These are phyloP conservation scores for Umbilicus rupestris DNA, from an alignment of 164 flowering plant species.

Conservation along the genomic window DNA sequence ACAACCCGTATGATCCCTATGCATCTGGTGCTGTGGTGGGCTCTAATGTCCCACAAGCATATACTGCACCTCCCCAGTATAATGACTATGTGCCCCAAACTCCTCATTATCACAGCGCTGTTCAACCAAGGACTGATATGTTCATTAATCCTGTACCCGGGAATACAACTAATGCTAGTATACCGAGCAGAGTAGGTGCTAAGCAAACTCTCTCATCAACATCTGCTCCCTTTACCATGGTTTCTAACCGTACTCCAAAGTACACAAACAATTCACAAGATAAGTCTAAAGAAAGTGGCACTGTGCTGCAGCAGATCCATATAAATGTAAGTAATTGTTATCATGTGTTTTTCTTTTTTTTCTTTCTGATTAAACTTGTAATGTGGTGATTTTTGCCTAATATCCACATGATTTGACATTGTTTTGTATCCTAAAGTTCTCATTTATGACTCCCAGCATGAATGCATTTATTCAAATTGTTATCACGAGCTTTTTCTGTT, in stretches of 20 bases:
- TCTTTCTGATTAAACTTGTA: conserved; percentile 36
- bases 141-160: conserved; percentile 24
- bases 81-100: conserved; percentile 38
- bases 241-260: conserved; percentile 21
- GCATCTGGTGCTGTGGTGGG: conserved; percentile 80
- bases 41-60: conserved; percentile 54
- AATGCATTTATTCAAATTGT: conserved; percentile 14
- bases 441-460: too few species aligned
- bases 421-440: too few species aligned
- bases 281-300: conserved; percentile 29
- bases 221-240: conserved; percentile 23
- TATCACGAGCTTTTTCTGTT: conserved; percentile 51
- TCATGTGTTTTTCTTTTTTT: conserved; percentile 21
- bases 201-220: conserved; percentile 29
- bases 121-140: conserved; percentile 41
- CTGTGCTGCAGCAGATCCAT: conserved; percentile 29
- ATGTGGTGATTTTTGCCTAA: conserved; percentile 14
- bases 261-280: conserved; percentile 19
- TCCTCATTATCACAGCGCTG: conserved; percentile 38
- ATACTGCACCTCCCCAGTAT: conserved; percentile 35
- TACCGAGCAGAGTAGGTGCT: conserved; percentile 29
- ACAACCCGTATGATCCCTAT: conserved; percentile 84
- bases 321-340: conserved; percentile 20
- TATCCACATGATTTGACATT: too few species aligned
- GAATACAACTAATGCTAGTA: conserved; percentile 21